These are phyloP conservation scores for Herpotrichia juniperi DNA, from an alignment of 2,329 filamentous ascomycete species.

Conservation along the genomic window DNA sequence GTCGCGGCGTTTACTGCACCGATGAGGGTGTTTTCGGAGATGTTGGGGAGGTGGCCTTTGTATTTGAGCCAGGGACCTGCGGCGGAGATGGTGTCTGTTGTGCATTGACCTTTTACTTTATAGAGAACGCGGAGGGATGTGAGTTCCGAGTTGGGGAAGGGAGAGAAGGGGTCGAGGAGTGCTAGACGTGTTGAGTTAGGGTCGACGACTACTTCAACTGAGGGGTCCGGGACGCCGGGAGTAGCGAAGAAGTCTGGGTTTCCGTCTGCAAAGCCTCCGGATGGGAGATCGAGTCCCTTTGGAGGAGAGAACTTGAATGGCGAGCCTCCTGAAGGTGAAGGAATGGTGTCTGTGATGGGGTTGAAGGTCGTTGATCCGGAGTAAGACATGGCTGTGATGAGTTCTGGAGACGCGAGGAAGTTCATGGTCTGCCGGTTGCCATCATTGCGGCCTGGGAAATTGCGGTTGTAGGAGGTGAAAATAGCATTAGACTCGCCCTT, in stretches of 20 bases:
- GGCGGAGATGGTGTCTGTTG: constrained; percentile 97
- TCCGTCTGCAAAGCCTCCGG: constrained; percentile 81
- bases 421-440: constrained; percentile 98
- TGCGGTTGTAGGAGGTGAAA: constrained; percentile 96
- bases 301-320: constrained; percentile 86
- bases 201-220: constrained; percentile 75
- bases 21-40: constrained; percentile 95
- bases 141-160: constrained; percentile 81
- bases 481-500: constrained; percentile 94
- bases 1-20: constrained; percentile 92
- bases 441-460: constrained; percentile 96
- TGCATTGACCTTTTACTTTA: constrained; percentile 97
- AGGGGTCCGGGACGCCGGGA: constrained; percentile 73
- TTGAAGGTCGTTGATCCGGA: constrained; percentile 94
- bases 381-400: constrained; percentile 96
- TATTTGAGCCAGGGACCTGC: constrained; percentile 98
- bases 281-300: constrained; percentile 63
- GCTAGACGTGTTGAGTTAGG: constrained; percentile 91
- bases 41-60: constrained; percentile 98
- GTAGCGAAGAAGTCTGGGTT: constrained; percentile 76
- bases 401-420: constrained; percentile 94
- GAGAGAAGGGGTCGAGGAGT: constrained; percentile 84
- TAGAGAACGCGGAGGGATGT: constrained; percentile 83
- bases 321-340: constrained; percentile 75
- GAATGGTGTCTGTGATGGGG: constrained; percentile 84